Base-by-base conservation (phyloP, 2,329 filamentous ascomycete genomes). In the Hypoxylon sp. region DNA sequence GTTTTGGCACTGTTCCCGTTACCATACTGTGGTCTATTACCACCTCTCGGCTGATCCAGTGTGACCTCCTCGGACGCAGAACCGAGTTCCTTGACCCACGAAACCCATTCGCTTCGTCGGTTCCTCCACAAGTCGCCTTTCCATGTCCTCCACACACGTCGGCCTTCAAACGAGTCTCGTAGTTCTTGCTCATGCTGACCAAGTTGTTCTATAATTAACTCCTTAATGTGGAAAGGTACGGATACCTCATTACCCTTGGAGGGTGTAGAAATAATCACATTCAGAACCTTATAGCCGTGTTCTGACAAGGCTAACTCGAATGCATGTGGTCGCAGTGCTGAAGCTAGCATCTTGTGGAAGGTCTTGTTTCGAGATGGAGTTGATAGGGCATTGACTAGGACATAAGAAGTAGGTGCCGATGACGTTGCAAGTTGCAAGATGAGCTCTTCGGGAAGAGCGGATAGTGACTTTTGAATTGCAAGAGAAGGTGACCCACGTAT, bases 401-500 rank as follows among this genome's bases (percentile, higher is more conserved):
- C 71, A 5, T 69, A 74, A 67, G 43, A 79, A 71, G 79, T 79
- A 2, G 78, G 72, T 32, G 73, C 69, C 2, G 79, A 80, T 0
- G 73, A 69, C 1, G 73, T 87, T 17, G 90, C 86, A 44, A 97
- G 82, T 27, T 78, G 75, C 21, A 90, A 67, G 45, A 86, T 77
- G 15, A 75, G 80, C 43, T 77, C 81, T 34, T 73, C 68, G 7
- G 78, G 74, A 59, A 88, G 78, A 3, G 82, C 76, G 13, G 87
- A 73, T 16, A 94, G 72, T n/a, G 87, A 83, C 11, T 86, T 81
- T 67, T 94, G 90, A 21, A 96, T 81, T 7, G 92, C 79, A 40
- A 83, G 83, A 48, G 82, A 80, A 1, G 92, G 76, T 1, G 80
- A 71, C 0, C 90, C 90, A 0, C 89, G 82, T 17, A 90, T 86